phyloP scores from a whole-genome alignment of 2,329 filamentous ascomycete genomes.

The Microcyclospora pomicola region DNA sequence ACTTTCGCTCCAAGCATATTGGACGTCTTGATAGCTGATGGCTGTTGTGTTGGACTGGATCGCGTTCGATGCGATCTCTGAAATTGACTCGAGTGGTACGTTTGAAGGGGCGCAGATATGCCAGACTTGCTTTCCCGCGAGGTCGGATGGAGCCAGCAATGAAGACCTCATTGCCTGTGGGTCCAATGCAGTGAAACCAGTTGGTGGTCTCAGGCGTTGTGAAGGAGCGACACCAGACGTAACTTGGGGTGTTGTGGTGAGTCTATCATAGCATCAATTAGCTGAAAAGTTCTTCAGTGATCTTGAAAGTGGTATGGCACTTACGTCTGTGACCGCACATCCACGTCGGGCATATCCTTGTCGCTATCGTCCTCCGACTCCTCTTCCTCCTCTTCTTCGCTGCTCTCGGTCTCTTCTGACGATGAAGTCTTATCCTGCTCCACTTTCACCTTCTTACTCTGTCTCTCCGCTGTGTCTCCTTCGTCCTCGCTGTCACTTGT shows the following conservation, averaged over 20 bases:
- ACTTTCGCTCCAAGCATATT: constrained; percentile 34
- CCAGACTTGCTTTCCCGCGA: constrained; percentile 63
- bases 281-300: too few species aligned
- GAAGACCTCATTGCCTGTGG: not conserved
- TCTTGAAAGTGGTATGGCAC: too few species aligned
- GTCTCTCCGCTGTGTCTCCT: constrained; percentile 1
- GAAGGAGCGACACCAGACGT: constrained; percentile 6
- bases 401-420: constrained; percentile 2
- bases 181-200: not conserved
- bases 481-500: constrained; percentile 3
- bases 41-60: constrained; percentile 40
- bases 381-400: not conserved
- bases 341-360: not conserved
- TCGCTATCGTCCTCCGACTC: constrained; percentile 3
- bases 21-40: constrained; percentile 48
- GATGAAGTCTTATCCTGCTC: constrained; percentile 7
- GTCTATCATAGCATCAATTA: too few species aligned
- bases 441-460: constrained; percentile 8
- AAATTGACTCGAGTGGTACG: constrained; percentile 53
- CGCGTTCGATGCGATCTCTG: constrained; percentile 49
- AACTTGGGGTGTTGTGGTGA: not conserved
- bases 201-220: not conserved
- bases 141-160: constrained; percentile 27
- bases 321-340: not conserved
- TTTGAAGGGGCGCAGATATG: constrained; percentile 62